Conservation (phyloP, 352 stramenopile genomes). For the Globisporangium heterothallicum region DNA sequence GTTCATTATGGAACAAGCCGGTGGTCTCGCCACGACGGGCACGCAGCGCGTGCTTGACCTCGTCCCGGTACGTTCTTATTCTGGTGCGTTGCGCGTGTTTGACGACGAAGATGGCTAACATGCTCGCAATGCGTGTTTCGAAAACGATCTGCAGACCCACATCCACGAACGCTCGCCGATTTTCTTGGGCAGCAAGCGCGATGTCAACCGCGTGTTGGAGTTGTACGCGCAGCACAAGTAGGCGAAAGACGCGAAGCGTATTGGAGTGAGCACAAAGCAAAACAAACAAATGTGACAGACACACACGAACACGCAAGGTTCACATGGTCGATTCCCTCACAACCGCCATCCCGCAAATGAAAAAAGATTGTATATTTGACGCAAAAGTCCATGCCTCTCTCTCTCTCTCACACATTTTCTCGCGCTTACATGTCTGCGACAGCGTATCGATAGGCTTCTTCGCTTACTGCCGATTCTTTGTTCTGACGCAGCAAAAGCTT, state of each 20-base stretch:
- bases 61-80: conserved; percentile 58
- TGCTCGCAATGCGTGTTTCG: neutral
- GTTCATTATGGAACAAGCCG: conserved; percentile 97
- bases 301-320: neutral
- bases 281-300: too few relatives aligned
- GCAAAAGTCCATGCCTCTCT: neutral
- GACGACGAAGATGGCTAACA: neutral
- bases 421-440: conserved; percentile 73
- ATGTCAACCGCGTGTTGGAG: conserved; percentile 77
- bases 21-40: conserved; percentile 94
- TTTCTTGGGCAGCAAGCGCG: conserved; percentile 92
- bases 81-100: neutral
- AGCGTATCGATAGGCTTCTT: conserved; percentile 78
- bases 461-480: conserved; percentile 41
- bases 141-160: conserved; percentile 38
- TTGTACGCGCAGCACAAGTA: conserved; percentile 66
- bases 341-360: too few relatives aligned
- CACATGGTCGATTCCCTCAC: too few relatives aligned
- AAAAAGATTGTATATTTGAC: conserved; percentile 3
- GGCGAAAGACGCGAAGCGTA: too few relatives aligned
- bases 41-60: conserved; percentile 92
- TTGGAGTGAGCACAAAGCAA: too few relatives aligned
- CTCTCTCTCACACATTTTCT: neutral
- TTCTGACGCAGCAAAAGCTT: conserved; percentile 87
- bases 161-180: conserved; percentile 98